A percentile compares a stretch with the other conserved stretches of the same genome.
Conservation (phyloP, 176 grass and related monocot genomes). For the Hsuehochloa calcarea region DNA sequence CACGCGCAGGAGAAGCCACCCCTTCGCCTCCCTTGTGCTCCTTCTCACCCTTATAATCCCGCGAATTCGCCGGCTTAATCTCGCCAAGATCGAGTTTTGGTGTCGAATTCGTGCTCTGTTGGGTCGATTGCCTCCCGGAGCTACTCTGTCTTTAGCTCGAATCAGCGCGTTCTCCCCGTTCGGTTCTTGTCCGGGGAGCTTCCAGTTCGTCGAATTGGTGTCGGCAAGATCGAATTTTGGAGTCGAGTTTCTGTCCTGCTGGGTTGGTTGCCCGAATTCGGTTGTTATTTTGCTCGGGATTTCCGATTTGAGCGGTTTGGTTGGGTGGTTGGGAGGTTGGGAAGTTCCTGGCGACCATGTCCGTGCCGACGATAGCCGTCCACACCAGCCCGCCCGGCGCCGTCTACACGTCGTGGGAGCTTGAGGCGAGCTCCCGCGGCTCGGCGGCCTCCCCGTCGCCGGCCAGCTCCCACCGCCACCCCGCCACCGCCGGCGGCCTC, state of each 20-base stretch:
- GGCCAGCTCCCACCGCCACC: constrained; percentile 30
- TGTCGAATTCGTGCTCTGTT: constrained; percentile 6
- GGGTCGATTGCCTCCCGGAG: not conserved
- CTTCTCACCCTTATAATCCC: constrained; percentile 21
- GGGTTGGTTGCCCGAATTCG: not conserved
- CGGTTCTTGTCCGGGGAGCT: not conserved
- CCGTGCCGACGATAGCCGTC: constrained; percentile 69
- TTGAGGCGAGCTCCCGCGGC: constrained; percentile 36
- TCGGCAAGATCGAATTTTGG: not conserved
- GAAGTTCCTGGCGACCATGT: constrained; percentile 44
- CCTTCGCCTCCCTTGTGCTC: constrained; percentile 9
- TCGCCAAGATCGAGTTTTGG: not conserved
- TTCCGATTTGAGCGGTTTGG: not conserved
- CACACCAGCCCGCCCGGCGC: constrained; percentile 46
- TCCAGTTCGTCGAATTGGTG: not conserved
- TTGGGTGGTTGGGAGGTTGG: constrained; percentile 11
- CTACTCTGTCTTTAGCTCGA: not conserved
- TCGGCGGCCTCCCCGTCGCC: constrained; percentile 39
- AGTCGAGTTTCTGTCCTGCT: not conserved
- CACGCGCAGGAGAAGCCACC: constrained; percentile 4
- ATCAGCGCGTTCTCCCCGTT: not conserved
- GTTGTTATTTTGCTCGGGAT: not conserved
- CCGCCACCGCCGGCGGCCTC: constrained; percentile 51
- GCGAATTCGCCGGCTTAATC: constrained; percentile 11
- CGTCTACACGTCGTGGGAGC: constrained; percentile 40